phyloP scores from a whole-genome alignment of 805 yeast genomes.

The Scheffersomyces coipomensis region DNA sequence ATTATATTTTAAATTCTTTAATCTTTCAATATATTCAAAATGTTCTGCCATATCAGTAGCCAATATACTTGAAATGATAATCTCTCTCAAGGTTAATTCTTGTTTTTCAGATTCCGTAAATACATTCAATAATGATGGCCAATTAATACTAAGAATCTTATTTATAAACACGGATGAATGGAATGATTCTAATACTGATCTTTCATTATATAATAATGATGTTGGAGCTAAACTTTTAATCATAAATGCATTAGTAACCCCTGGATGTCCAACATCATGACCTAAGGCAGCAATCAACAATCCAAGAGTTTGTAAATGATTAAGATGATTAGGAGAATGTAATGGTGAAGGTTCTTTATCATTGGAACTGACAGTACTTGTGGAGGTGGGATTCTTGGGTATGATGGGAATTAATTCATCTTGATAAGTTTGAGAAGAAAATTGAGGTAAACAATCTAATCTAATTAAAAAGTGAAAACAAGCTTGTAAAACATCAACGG shows the following conservation, averaged over 20 bases:
- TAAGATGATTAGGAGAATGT: conserved; percentile 15
- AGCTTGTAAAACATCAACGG: conserved; percentile 92
- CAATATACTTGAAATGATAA: conserved; percentile 36
- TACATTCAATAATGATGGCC: conserved; percentile 33
- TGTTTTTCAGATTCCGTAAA: conserved; percentile 13
- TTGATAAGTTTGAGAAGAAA: conserved; percentile 11
- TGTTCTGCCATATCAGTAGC: conserved; percentile 93
- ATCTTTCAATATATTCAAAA: conserved; percentile 60
- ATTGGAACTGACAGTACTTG: not conserved
- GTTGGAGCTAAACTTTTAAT: conserved; percentile 59
- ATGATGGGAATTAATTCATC: not conserved
- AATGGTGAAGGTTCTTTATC: not conserved
- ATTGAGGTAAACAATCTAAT: conserved; percentile 37
- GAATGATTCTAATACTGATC: conserved; percentile 78
- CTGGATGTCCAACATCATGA: conserved; percentile 97
- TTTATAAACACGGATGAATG: conserved; percentile 66
- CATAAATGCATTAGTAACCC: conserved; percentile 80
- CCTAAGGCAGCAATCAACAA: conserved; percentile 83
- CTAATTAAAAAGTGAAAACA: conserved; percentile 62
- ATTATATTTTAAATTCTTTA: conserved; percentile 27
- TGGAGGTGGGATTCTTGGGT: not conserved
- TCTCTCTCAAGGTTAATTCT: conserved; percentile 18
- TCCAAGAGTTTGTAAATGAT: conserved; percentile 50
- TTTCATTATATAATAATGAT: conserved; percentile 57
- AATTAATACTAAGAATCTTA: conserved; percentile 28